Evolutionary conservation across 2,329 filamentous ascomycete species (phyloP), one percentile per base, ranked within the genome.

Genomic region (Calonectria honghensis): DNA sequence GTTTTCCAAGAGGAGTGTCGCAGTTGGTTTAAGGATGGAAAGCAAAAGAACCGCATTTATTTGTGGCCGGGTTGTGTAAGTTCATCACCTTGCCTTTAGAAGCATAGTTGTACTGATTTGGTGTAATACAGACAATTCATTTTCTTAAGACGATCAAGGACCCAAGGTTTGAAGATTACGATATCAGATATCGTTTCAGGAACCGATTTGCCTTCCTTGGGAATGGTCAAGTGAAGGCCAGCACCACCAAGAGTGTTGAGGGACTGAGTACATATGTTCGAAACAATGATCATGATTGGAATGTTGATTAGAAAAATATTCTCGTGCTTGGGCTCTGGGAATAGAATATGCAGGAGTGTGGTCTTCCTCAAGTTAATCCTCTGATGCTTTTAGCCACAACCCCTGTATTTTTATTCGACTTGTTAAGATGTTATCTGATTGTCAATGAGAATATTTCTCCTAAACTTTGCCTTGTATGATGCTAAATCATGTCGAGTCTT

Each of bases 171-270:
- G 82, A 84, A 71, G 75, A 82, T 63, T 84, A 83, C 77, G 77
- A 82, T 10, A 82, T 84, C 63, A 76, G 77, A 48, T 85, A 84
- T 75, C 79, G 82, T 29, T 82, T 83, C 73, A 79, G 79, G 59
- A 87, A 86, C 75, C 79, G 83, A 10, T 86, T 85, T 75, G 84
- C 83, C 14, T 86, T 83, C 76, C 77, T 86, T 35, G 83, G 82
- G 18, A 83, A 87, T 81, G 87, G 87, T 35, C 84, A 87, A 76
- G 84, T 88, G 31, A 88, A 88, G 81, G 86, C 86, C 5, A 85
- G 85, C 68, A 81, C 81, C 20, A 85, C 83, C 10, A 81, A 82
- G 45, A 85, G 87, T 68, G 79, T 86, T 37, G 78, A 81, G 29
- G 86, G 86, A 4, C 76, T 89, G 50, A 85, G 85, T 70, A 84